Conservation (phyloP, 371 early-diverging fungal genomes). For the Mucor lusitanicus region DNA sequence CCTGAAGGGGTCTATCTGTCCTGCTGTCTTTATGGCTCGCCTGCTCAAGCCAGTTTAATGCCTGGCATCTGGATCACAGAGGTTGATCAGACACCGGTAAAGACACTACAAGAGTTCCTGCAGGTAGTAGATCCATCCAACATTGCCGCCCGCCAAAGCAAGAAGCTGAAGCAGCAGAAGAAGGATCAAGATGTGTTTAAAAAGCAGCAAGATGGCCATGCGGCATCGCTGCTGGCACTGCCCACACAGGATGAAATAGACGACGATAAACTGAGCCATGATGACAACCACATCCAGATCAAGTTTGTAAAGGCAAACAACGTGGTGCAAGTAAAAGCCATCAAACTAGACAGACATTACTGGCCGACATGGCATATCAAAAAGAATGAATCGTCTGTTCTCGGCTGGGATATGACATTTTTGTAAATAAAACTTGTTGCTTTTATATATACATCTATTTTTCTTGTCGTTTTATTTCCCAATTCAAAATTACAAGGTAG, state of each 20-base stretch:
- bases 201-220: not conserved
- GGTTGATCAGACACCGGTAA: slow-evolving; percentile 49
- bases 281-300: slow-evolving; percentile 59
- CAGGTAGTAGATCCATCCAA: slow-evolving; percentile 32
- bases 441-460: slow-evolving; percentile 16
- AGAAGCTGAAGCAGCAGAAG: slow-evolving; percentile 8
- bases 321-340: slow-evolving; percentile 54
- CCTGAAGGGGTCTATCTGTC: slow-evolving; percentile 80
- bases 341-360: slow-evolving; percentile 69
- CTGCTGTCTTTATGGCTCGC: slow-evolving; percentile 68
- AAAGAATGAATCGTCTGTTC: slow-evolving; percentile 39
- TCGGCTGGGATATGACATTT: slow-evolving; percentile 49
- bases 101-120: slow-evolving; percentile 49
- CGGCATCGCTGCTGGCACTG: slow-evolving; percentile 14
- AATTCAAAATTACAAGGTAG: slow-evolving; percentile 32
- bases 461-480: not conserved
- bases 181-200: not conserved
- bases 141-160: slow-evolving; percentile 29
- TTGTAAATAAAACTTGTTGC: not conserved
- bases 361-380: slow-evolving; percentile 73
- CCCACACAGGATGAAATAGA: slow-evolving; percentile 43
- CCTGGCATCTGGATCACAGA: slow-evolving; percentile 72
- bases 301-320: slow-evolving; percentile 58
- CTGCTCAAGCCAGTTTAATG: slow-evolving; percentile 61
- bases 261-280: not conserved